phyloP scores from a whole-genome alignment of 1,139 yeast species.

The Yamadazyma siamensis region DNA sequence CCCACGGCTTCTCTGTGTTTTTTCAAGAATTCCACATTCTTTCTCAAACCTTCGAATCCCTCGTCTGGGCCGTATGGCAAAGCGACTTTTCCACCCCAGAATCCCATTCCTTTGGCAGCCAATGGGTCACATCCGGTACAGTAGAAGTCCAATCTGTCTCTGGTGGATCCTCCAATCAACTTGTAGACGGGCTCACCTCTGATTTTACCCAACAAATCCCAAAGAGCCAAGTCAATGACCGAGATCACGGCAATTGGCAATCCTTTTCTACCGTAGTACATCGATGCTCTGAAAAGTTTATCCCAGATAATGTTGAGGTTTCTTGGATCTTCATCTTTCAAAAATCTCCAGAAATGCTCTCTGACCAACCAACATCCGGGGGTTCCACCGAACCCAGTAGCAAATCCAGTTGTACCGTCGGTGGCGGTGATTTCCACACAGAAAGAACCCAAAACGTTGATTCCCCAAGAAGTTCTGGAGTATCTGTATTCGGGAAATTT shows the following conservation, averaged over 20 bases:
- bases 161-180: slow-evolving; percentile 48
- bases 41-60: slow-evolving; percentile 40
- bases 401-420: slow-evolving; percentile 47
- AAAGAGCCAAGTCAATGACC: slow-evolving; percentile 45
- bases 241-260: slow-evolving; percentile 43
- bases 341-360: slow-evolving; percentile 42
- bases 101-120: slow-evolving; percentile 45
- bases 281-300: slow-evolving; percentile 44
- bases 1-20: slow-evolving; percentile 44
- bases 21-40: slow-evolving; percentile 41
- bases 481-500: slow-evolving; percentile 40
- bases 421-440: slow-evolving; percentile 46
- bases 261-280: slow-evolving; percentile 51
- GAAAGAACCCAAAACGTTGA: slow-evolving; percentile 49
- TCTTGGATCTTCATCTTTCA: slow-evolving; percentile 45
- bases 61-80: slow-evolving; percentile 50
- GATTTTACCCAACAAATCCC: slow-evolving; percentile 48
- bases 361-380: slow-evolving; percentile 48
- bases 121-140: slow-evolving; percentile 46
- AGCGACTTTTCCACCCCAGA: slow-evolving; percentile 51
- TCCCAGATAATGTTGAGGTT: slow-evolving; percentile 44
- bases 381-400: slow-evolving; percentile 54
- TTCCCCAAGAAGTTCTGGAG: slow-evolving; percentile 46
- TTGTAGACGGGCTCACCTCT: slow-evolving; percentile 49
- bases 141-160: slow-evolving; percentile 41